Conservation (phyloP, 306 rosid species). For the Cyclanthera cordifolia region DNA sequence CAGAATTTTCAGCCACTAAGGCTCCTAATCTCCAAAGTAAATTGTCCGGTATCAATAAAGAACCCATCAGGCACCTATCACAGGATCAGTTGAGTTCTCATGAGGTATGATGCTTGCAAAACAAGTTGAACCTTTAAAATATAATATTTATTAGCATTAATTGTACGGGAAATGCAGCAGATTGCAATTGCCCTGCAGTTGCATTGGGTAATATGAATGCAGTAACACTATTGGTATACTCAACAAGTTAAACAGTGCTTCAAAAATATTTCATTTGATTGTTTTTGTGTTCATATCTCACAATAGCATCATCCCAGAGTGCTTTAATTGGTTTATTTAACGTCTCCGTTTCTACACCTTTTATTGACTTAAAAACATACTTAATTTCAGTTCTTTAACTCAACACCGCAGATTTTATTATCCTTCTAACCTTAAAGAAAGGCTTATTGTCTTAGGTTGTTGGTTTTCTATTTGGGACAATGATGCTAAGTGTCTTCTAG, state of each 20-base stretch:
- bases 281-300: neutral
- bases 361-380: slow-evolving; percentile 1
- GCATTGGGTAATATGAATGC: neutral
- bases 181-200: slow-evolving; percentile 4
- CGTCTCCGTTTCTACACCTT: neutral
- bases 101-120: slow-evolving; percentile 43
- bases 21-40: slow-evolving; percentile 38
- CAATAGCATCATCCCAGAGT: neutral
- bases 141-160: neutral
- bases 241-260: neutral
- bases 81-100: slow-evolving; percentile 26
- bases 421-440: neutral
- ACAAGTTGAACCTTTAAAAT: slow-evolving; percentile 1
- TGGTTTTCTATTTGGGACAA: neutral
- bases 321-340: neutral
- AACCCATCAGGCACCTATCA: slow-evolving; percentile 29
- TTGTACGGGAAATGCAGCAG: neutral
- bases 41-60: slow-evolving; percentile 27
- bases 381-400: neutral
- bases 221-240: neutral
- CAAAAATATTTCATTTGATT: neutral
- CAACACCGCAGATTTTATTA: neutral
- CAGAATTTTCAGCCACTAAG: slow-evolving; percentile 33
- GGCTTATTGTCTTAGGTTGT: neutral
- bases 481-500: neutral